Base-by-base conservation (phyloP, 257 asterid species). In the Ligustrum vulgare region DNA sequence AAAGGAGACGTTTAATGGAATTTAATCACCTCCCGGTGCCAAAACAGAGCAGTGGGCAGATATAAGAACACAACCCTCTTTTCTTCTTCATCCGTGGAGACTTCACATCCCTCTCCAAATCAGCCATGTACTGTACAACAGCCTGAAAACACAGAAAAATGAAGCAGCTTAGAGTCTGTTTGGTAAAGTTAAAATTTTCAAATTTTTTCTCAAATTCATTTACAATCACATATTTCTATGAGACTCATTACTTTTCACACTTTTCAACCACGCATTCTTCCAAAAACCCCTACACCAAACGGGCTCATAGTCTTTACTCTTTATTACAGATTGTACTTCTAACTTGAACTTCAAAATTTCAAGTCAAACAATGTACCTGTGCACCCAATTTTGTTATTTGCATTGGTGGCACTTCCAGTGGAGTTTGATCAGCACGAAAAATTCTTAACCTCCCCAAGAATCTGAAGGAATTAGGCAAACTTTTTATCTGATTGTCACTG, bases 391-490 rank as follows among this genome's bases (percentile, higher is more conserved):
- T 75, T 7, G 84, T 79, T 28, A 89, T 77, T 72, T 76, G 76
- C 86, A 60, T 79, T 8, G 97, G 96, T 62, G 98, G 98, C 74
- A 90, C 82, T 80, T 89, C 94, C 67, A 93, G 37, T 10, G 96
- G 97, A 63, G 92, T 89, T 76, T 82, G 88, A 72, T 89, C 88
- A 28, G 91, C 95, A 3, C 76, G 88, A 11, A 93, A 79, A 70
- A 75, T 78, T 79, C 78, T 83, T 54, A 93, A 79, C 49, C 85
- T 90, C 5, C 87, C 66, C 58, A 93, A 77, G 37, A 77, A 82
- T 78, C 89, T 81, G 79, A 93, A 90, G 65, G 98, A 91, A 71
- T 90, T 96, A 0, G 98, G 97, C 82, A 93, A 73, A 22, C 6
- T 58, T 79, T 51, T 84, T 73, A 93, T 90, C 75, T 93, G 97